phyloP scores from a whole-genome alignment of 108 stramenopile genomes.

The Hondaea fermentalgiana region DNA sequence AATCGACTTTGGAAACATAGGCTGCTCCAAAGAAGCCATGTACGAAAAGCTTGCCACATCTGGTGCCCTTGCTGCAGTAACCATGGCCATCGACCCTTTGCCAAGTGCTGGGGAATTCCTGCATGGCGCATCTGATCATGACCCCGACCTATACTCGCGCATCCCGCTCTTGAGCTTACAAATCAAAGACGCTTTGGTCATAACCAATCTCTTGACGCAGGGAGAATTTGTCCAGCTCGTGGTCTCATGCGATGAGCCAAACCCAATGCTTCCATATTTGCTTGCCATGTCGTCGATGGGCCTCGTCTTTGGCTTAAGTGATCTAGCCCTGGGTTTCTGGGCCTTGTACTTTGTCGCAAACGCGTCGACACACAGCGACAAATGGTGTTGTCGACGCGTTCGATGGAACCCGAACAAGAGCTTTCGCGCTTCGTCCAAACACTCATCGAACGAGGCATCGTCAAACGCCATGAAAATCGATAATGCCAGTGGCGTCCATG shows the following conservation, averaged over 20 bases:
- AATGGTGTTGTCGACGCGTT: no score
- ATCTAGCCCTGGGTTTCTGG: not conserved
- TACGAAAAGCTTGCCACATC: not conserved
- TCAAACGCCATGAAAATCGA: no score
- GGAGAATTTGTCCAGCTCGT: not conserved
- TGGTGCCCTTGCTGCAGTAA: not conserved
- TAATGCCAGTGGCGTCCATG: no score
- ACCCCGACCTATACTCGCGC: not conserved
- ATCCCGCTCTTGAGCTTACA: not conserved
- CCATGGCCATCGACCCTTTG: not conserved
- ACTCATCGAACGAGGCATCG: no score
- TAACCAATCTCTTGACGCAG: not conserved
- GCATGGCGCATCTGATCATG: not conserved
- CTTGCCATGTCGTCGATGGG: not conserved
- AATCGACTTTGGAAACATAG: not conserved
- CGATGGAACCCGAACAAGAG: no score
- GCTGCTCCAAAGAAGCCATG: not conserved
- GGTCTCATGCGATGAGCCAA: not conserved
- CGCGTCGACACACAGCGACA: no score
- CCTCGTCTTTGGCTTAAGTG: not conserved
- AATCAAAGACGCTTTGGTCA: not conserved
- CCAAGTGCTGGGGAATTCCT: not conserved
- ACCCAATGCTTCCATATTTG: not conserved
- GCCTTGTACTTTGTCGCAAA: not conserved
- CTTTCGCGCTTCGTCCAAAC: no score